phyloP scores from a whole-genome alignment of 2,329 filamentous ascomycete species.

The Aspergillus sp. region DNA sequence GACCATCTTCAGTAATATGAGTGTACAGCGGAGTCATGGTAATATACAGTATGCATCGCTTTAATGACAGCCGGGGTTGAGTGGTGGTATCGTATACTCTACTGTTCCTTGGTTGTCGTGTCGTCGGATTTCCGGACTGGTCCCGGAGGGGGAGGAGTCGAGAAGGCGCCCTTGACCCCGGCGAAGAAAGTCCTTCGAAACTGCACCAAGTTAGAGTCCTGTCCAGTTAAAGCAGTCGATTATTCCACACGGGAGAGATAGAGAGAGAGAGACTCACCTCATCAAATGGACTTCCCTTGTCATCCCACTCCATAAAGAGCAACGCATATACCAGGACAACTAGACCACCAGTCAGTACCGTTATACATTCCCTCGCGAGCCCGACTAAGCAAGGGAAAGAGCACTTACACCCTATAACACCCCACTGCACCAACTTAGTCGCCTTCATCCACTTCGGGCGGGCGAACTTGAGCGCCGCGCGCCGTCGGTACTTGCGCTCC shows the following conservation, averaged over 20 bases:
- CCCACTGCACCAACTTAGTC: constrained; percentile 59
- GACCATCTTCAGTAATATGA: neutral
- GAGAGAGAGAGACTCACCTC: constrained; percentile 30
- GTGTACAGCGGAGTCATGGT: neutral
- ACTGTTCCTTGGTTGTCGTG: constrained; percentile 5
- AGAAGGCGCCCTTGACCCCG: constrained; percentile 32
- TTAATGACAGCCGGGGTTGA: neutral
- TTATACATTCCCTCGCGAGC: neutral
- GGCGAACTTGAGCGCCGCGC: constrained; percentile 61
- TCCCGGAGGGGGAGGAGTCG: constrained; percentile 30
- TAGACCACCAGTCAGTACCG: constrained; percentile 16
- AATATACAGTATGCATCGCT: constrained; percentile 3
- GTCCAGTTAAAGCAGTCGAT: neutral
- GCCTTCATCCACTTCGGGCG: constrained; percentile 59
- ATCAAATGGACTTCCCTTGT: constrained; percentile 41
- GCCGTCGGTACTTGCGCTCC: constrained; percentile 63
- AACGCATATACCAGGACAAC: constrained; percentile 44
- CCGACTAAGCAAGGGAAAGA: neutral
- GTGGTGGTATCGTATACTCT: neutral
- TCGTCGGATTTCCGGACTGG: constrained; percentile 23
- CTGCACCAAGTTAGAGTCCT: constrained; percentile 17
- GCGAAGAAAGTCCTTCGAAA: constrained; percentile 36
- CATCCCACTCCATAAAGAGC: constrained; percentile 47
- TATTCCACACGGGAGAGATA: neutral
- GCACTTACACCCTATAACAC: constrained; percentile 51